Evolutionary conservation across 2,329 filamentous ascomycete genomes (phyloP), one percentile per base, ranked within the genome.

Genomic region (Pseudogymnoascus sp.): DNA sequence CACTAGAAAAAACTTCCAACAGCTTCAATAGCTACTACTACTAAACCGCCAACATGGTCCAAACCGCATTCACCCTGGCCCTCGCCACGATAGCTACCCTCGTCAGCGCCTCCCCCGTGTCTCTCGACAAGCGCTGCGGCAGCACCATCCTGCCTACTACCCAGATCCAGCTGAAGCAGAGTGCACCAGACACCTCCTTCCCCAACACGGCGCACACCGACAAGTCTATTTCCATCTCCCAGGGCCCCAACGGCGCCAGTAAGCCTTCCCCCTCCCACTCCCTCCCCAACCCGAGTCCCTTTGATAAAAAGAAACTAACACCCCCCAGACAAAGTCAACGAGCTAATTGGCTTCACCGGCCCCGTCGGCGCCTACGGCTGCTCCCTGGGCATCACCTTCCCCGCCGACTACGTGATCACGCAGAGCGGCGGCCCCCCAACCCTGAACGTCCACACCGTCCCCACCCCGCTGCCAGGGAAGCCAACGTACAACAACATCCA

Each of bases 311-410:
- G 7, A 33, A 19, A 33, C 16, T 55, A 19, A 55, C 49, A 33
- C 49, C 28, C 28, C 16, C 28, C 28, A 55, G 49, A 55, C n/a
- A 55, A 55, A 55, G 49, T 33, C 28, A 55, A 55, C 9, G 25
- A 33, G 4, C n/a, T 55, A 55, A 22, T 55, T 9, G 49, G 2
- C n/a, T 33, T 55, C 49, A 55, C 28, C 49, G 49, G 49, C 25
- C 2, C 9, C 28, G 28, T 55, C 28, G 49, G 49, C 49, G 49
- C 49, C n/a, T 55, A 19, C 28, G 49, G 49, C 28, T 55, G 49
- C 49, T 55, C 49, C n/a, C 49, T 55, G 2, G 49, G 49, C 49
- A 33, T 55, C 49, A 55, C 49, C 28, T 55, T 55, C 49, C 49
- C 49, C n/a, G 1, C 8, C 9, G 28, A 12, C 28, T 4, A 9